Percentiles rank a stretch among this genome's conserved stretches.
phyloP scores from a whole-genome alignment of 2,329 filamentous ascomycete genomes.

The Sordariomycetes sp. region DNA sequence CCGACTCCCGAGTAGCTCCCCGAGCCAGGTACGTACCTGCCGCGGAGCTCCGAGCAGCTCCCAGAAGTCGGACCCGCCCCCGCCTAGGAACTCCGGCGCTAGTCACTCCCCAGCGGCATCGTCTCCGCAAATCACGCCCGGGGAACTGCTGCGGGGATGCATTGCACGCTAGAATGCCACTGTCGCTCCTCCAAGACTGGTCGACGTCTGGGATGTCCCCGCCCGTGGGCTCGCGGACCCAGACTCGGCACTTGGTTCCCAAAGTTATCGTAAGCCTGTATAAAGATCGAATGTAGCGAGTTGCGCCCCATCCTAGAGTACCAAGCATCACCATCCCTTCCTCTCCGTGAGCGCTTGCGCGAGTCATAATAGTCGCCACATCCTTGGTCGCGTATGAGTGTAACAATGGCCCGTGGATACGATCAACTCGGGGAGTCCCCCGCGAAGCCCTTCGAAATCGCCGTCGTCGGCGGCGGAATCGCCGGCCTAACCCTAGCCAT shows the following conservation, averaged over 20 bases:
- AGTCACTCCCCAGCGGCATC: neutral
- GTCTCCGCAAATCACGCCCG: neutral
- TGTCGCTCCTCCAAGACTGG: neutral
- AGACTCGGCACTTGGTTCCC: neutral
- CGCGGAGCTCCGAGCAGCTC: neutral
- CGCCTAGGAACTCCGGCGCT: neutral
- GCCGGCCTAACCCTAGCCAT: constrained; percentile 34
- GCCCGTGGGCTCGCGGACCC: neutral
- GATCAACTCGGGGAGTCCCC: neutral
- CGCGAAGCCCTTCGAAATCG: constrained; percentile 15
- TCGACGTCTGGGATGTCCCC: neutral
- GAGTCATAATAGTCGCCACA: neutral
- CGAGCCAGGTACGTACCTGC: neutral
- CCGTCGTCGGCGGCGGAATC: constrained; percentile 37
- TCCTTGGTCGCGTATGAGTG: neutral
- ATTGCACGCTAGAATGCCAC: neutral
- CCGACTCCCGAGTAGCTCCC: neutral
- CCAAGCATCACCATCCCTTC: neutral
- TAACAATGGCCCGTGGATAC: neutral
- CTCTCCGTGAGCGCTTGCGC: neutral
- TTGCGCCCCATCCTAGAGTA: neutral
- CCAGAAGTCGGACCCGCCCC: neutral
- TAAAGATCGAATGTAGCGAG: neutral
- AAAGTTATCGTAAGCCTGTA: neutral
- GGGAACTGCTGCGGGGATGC: neutral